Evolutionary conservation across 768 basidiomycete species (phyloP), one percentile per base, ranked within the genome.

Genomic region (Plicaturopsis crispa): DNA sequence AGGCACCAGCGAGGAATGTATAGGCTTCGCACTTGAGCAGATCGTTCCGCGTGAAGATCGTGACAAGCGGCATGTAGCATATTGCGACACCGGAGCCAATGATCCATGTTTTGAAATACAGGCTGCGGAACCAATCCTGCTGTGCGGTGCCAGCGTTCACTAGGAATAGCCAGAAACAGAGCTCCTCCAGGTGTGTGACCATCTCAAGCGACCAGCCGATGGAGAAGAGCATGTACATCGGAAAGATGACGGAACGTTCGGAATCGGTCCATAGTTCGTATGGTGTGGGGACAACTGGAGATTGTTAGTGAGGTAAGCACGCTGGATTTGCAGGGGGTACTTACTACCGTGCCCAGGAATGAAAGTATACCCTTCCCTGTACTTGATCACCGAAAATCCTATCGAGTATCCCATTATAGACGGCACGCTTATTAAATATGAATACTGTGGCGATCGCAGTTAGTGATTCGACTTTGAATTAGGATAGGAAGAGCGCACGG

Each of bases 151-250:
- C 65, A 1, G 81, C 65, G 40, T 83, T 83, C 35, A 89, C 65
- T 24, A 91, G 72, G 62, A 86, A 91, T 10, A 89, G 60, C 87
- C 88, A 90, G 55, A 91, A 91, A 49, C 84, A 90, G 1, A 90
- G 66, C 48, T 91, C 87, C 77, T 88, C 84, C 48, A 87, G 56
- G 57, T 88, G 86, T 1, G 83, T 81, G 5, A 86, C 72, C 86
- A 85, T 76, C 59, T 90, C 87, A 17, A 87, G 55, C 44, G 66
- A 65, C 87, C 86, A 91, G 2, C 65, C 74, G 5, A 85, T 21
- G 0, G 86, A 69, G 42, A 84, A 78, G 17, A 70, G 46, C 2
- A 91, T 57, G 43, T 69, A 71, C 12, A 89, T 59, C 0, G 88
- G 87, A 35, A 88, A 67, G 31, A 84, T 72, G 3, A 73, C 72